Conservation (phyloP, 2,329 filamentous ascomycete genomes). For the Exophiala mesophila region DNA sequence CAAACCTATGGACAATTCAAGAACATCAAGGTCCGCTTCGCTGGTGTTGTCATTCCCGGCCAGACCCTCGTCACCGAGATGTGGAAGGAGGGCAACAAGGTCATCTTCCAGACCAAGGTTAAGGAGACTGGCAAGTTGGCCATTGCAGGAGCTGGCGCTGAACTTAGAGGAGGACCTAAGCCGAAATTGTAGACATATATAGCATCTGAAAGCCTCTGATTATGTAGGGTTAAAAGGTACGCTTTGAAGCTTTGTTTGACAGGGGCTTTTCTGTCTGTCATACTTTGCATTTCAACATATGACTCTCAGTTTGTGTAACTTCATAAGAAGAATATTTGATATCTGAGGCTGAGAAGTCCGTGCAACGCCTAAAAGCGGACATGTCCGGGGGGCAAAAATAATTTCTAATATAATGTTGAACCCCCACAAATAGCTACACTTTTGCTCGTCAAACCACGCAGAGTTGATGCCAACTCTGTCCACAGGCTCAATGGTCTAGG, state of each 20-base stretch:
- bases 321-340: too few relatives aligned
- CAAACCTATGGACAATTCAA: slow-evolving; percentile 76
- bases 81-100: slow-evolving; percentile 79
- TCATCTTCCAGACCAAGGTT: slow-evolving; percentile 82
- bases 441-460: slow-evolving; percentile 14
- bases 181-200: slow-evolving; percentile 19
- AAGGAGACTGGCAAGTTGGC: slow-evolving; percentile 90
- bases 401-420: slow-evolving; percentile 1
- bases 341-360: neutral
- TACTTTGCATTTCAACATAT: too few relatives aligned
- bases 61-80: slow-evolving; percentile 88
- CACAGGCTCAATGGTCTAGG: slow-evolving; percentile 33
- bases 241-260: too few relatives aligned
- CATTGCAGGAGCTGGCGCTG: slow-evolving; percentile 74
- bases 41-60: slow-evolving; percentile 68
- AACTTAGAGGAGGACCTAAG: slow-evolving; percentile 46
- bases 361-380: neutral
- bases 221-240: too few relatives aligned
- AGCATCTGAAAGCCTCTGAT: too few relatives aligned
- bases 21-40: slow-evolving; percentile 91
- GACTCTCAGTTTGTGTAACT: too few relatives aligned
- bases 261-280: too few relatives aligned
- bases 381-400: neutral
- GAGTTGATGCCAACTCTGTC: neutral
- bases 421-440: slow-evolving; percentile 2